Percentiles rank a stretch among this genome's conserved stretches.
phyloP scores from a whole-genome alignment of 2,329 filamentous ascomycete genomes.

The Diaporthe vaccinii region DNA sequence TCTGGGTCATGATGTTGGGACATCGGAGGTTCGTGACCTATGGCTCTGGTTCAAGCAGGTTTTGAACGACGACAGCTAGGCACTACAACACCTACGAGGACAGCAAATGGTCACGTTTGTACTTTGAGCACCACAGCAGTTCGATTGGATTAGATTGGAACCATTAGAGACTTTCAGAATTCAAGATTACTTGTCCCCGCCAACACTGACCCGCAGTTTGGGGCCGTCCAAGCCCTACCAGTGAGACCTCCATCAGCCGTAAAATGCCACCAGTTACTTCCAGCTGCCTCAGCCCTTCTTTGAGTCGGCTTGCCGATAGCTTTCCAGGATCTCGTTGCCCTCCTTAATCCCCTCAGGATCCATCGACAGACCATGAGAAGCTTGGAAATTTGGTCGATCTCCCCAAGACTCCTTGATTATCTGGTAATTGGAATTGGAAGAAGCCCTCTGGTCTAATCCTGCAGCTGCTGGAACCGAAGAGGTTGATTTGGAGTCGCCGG shows the following conservation, averaged over 20 bases:
- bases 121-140: no score
- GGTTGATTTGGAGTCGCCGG: not conserved
- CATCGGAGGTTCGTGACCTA: constrained; percentile 29
- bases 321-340: constrained; percentile 23
- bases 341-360: constrained; percentile 19
- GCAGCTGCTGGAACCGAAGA: not conserved
- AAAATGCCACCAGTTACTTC: not conserved
- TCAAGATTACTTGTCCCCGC: not conserved
- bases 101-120: not conserved
- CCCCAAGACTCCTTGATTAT: constrained; percentile 26
- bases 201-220: not conserved
- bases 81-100: not conserved
- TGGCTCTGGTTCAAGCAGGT: constrained; percentile 38
- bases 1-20: constrained; percentile 31
- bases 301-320: constrained; percentile 7
- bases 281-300: not conserved
- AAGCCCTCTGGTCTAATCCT: not conserved
- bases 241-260: not conserved
- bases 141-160: not conserved
- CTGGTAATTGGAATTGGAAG: constrained; percentile 10
- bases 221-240: no score
- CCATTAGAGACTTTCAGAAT: not conserved
- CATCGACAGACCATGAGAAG: constrained; percentile 30
- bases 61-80: constrained; percentile 27
- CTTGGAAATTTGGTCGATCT: constrained; percentile 12